Percentiles rank a stretch among this genome's conserved stretches.
Conservation (phyloP, 352 stramenopile genomes). For the Globisporangium cederbergense region DNA sequence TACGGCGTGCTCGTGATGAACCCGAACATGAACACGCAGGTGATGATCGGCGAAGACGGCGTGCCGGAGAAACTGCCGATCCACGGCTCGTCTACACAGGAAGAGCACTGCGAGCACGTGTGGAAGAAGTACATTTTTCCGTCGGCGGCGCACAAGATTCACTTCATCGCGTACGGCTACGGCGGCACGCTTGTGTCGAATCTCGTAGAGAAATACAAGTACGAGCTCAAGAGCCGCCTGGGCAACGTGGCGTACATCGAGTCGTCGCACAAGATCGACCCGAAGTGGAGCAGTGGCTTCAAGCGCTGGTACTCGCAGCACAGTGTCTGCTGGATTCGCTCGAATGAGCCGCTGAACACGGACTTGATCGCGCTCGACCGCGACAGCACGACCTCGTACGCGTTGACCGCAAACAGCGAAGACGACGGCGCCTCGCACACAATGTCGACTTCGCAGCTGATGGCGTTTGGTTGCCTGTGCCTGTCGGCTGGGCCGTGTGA, state of each 20-base stretch:
- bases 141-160: slow-evolving; percentile 76
- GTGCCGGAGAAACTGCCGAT: slow-evolving; percentile 79
- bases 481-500: slow-evolving; percentile 70
- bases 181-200: slow-evolving; percentile 75
- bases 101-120: slow-evolving; percentile 87
- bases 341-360: slow-evolving; percentile 59
- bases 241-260: slow-evolving; percentile 88
- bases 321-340: slow-evolving; percentile 76
- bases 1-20: slow-evolving; percentile 89
- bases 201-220: slow-evolving; percentile 76
- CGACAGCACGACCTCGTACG: slow-evolving; percentile 21
- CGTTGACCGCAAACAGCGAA: slow-evolving; percentile 19
- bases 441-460: slow-evolving; percentile 32
- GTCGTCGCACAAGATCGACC: slow-evolving; percentile 78
- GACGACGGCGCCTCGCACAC: slow-evolving; percentile 27
- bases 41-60: slow-evolving; percentile 59
- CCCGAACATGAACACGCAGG: slow-evolving; percentile 88
- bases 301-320: slow-evolving; percentile 81
- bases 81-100: slow-evolving; percentile 70
- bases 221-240: slow-evolving; percentile 76
- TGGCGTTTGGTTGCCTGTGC: slow-evolving; percentile 67
- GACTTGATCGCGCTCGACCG: slow-evolving; percentile 32
- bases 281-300: slow-evolving; percentile 65
- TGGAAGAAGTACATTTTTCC: slow-evolving; percentile 88
- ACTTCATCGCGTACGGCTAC: slow-evolving; percentile 88